Conservation (phyloP, 2,329 filamentous ascomycete species). For the Curvularia hawaiiensis region DNA sequence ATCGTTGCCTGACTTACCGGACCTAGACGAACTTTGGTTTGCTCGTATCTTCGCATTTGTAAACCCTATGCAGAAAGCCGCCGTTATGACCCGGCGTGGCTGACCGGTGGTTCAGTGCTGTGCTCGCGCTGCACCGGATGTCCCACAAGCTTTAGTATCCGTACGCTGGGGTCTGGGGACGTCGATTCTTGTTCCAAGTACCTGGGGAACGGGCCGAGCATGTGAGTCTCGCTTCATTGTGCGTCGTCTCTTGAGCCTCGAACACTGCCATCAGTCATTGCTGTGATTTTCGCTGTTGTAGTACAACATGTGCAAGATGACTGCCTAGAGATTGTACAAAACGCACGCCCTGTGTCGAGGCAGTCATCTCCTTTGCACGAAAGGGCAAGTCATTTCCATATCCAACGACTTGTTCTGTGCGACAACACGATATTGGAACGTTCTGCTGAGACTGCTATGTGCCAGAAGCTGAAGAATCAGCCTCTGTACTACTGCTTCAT, state of each 20-base stretch:
- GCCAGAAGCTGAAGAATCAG: background rate
- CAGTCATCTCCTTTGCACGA: background rate
- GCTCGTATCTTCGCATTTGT: conserved; percentile 4
- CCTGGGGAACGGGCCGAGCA: background rate
- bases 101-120: background rate
- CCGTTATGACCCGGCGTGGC: background rate
- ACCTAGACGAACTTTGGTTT: conserved; percentile 9
- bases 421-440: background rate
- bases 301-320: background rate
- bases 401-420: background rate
- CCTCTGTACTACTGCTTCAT: background rate
- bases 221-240: background rate
- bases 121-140: background rate
- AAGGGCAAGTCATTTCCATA: background rate
- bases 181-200: background rate
- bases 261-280: background rate
- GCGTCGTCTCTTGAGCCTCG: background rate
- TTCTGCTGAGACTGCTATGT: background rate
- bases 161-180: background rate
- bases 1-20: conserved; percentile 15
- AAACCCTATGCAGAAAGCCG: background rate
- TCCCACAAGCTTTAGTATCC: background rate
- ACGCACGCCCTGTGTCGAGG: background rate
- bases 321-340: background rate
- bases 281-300: background rate